Evolutionary conservation across 345 rosid species (phyloP).

Genomic region (Durio zibethinus): DNA sequence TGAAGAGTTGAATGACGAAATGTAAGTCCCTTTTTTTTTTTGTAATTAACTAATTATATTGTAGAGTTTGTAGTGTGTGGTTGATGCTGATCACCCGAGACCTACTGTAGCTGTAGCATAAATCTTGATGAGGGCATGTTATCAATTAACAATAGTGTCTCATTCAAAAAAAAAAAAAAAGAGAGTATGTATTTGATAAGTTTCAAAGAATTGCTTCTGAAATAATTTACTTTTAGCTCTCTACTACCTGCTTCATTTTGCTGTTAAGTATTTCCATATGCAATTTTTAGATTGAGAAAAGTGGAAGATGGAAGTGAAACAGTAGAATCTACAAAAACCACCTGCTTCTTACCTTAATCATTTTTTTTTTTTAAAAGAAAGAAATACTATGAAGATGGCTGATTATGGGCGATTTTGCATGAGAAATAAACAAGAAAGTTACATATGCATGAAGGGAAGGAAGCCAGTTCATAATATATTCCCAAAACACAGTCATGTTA

Average conservation of each 20-base stretch:
- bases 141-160: neutral
- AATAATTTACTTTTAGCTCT: neutral
- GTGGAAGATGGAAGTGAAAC: neutral
- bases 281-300: neutral
- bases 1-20: constrained; percentile 17
- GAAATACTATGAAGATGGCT: too few relatives aligned
- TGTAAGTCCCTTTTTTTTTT: constrained; percentile 2
- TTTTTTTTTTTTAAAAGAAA: too few relatives aligned
- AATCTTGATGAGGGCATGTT: neutral
- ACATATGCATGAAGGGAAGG: neutral
- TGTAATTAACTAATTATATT: constrained; percentile 15
- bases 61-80: constrained; percentile 14
- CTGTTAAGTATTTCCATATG: neutral
- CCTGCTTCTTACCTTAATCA: too few relatives aligned
- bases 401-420: neutral
- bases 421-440: neutral
- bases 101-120: neutral
- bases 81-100: neutral
- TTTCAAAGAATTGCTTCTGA: neutral
- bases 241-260: neutral
- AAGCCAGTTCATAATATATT: neutral
- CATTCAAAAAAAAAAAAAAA: neutral
- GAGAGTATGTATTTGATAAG: neutral
- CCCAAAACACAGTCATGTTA: neutral
- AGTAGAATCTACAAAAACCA: neutral